Evolutionary conservation across 768 basidiomycete genomes (phyloP).

Genomic region (Tricholoma saponaceum): DNA sequence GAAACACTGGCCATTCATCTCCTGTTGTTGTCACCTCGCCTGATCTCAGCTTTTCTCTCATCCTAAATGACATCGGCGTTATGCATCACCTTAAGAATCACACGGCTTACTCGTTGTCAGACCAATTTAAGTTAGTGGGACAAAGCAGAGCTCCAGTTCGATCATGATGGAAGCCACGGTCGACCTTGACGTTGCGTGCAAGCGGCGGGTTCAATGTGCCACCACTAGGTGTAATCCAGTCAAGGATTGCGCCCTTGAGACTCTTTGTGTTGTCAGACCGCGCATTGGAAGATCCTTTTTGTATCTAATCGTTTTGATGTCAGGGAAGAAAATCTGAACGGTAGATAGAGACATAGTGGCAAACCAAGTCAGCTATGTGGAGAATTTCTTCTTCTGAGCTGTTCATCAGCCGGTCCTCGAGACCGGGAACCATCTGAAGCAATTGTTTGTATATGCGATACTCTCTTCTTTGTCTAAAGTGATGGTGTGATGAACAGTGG

Average conservation of each 20-base stretch:
- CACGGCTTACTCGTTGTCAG: not conserved
- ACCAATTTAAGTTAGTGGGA: not conserved
- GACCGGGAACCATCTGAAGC: slow-evolving; percentile 9
- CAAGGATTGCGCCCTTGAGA: slow-evolving; percentile 1
- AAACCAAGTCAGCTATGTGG: slow-evolving; percentile 14
- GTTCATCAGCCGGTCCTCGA: slow-evolving; percentile 12
- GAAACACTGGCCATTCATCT: too few relatives aligned
- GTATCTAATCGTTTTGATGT: slow-evolving; percentile 7
- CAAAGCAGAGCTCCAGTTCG: not conserved
- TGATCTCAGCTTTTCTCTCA: too few relatives aligned
- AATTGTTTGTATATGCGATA: slow-evolving; percentile 11
- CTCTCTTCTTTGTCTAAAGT: slow-evolving; percentile 11
- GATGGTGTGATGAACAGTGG: not conserved
- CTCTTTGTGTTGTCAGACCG: slow-evolving; percentile 8
- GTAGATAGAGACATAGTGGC: not conserved
- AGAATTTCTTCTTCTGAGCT: slow-evolving; percentile 11
- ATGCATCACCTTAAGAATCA: not conserved
- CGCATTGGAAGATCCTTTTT: slow-evolving; percentile 9
- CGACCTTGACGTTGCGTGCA: slow-evolving; percentile 8
- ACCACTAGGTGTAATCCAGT: slow-evolving; percentile 15
- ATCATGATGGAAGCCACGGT: slow-evolving; percentile 11
- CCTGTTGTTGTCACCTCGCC: too few relatives aligned
- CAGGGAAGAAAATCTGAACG: not conserved
- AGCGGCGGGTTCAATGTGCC: slow-evolving; percentile 7
- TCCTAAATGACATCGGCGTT: too few relatives aligned